phyloP scores from a whole-genome alignment of 306 rosid species.

The Pyrus pyrifolia region DNA sequence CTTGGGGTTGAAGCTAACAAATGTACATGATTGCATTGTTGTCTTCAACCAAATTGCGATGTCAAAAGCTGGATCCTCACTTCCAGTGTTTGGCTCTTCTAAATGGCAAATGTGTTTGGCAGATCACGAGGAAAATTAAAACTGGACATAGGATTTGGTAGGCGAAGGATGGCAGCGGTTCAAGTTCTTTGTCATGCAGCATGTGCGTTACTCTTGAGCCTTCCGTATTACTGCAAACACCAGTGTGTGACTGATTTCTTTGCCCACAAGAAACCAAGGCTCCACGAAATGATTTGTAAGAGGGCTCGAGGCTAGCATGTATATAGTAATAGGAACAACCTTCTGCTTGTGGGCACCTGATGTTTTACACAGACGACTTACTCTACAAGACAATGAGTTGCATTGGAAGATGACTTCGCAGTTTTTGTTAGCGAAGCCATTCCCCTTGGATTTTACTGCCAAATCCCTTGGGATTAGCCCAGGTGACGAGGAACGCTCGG shows the following conservation, averaged over 20 bases:
- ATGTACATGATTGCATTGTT: neutral
- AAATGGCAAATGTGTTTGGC: neutral
- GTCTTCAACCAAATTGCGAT: neutral
- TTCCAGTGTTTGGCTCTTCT: neutral
- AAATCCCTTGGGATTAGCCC: too few species aligned
- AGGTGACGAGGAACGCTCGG: too few species aligned
- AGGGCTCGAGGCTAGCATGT: constrained; percentile 1
- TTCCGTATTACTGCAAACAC: neutral
- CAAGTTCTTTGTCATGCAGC: constrained; percentile 14
- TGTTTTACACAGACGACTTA: too few species aligned
- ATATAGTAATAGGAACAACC: constrained; percentile 14
- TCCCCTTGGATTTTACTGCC: too few species aligned
- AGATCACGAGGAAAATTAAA: neutral
- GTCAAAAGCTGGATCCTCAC: neutral
- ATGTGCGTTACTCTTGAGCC: neutral
- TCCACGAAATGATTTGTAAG: neutral
- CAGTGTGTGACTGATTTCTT: neutral
- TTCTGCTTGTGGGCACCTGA: neutral
- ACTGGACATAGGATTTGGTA: neutral
- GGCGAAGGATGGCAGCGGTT: neutral
- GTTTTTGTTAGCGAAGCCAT: too few species aligned
- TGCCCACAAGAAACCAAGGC: too few species aligned
- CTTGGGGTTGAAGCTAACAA: neutral
- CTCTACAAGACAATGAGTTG: too few species aligned
- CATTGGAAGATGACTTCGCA: too few species aligned